A percentile compares a stretch with the other conserved stretches of the same genome.
Conservation (phyloP, 768 basidiomycete species). For the Naganishia onofrii region DNA sequence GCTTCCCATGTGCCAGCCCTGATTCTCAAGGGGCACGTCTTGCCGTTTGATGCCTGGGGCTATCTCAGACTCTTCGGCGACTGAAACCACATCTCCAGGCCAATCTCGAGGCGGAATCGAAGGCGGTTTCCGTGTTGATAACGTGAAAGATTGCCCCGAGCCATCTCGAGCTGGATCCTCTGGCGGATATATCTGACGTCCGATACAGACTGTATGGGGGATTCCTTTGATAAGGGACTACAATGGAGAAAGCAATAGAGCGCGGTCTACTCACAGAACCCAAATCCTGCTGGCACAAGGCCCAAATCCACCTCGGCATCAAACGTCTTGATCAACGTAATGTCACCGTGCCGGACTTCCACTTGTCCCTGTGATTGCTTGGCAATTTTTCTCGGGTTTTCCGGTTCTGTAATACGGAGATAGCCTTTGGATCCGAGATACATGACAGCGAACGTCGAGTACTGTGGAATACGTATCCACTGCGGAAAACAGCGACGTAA, state of each 20-base stretch:
- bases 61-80: neutral
- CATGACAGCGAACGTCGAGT: slow-evolving; percentile 33
- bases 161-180: slow-evolving; percentile 16
- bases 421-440: slow-evolving; percentile 40
- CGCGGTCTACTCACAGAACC: slow-evolving; percentile 33
- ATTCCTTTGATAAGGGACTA: neutral
- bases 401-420: neutral
- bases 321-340: slow-evolving; percentile 38
- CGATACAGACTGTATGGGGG: slow-evolving; percentile 39
- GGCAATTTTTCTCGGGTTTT: neutral
- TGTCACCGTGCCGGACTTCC: slow-evolving; percentile 45
- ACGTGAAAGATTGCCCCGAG: neutral
- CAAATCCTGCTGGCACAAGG: slow-evolving; percentile 41
- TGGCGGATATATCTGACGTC: slow-evolving; percentile 37
- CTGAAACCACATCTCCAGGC: slow-evolving; percentile 7
- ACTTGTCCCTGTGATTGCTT: slow-evolving; percentile 17
- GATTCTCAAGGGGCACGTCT: slow-evolving; percentile 12
- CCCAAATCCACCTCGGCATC: slow-evolving; percentile 36
- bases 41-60: neutral
- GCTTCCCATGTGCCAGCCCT: slow-evolving; percentile 24
- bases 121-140: neutral
- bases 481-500: neutral
- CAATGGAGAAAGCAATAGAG: neutral
- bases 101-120: neutral
- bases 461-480: slow-evolving; percentile 26